Percentiles rank a stretch among this genome's conserved stretches.
phyloP scores from a whole-genome alignment of 345 rosid genomes.

The Euphorbia lathyris region DNA sequence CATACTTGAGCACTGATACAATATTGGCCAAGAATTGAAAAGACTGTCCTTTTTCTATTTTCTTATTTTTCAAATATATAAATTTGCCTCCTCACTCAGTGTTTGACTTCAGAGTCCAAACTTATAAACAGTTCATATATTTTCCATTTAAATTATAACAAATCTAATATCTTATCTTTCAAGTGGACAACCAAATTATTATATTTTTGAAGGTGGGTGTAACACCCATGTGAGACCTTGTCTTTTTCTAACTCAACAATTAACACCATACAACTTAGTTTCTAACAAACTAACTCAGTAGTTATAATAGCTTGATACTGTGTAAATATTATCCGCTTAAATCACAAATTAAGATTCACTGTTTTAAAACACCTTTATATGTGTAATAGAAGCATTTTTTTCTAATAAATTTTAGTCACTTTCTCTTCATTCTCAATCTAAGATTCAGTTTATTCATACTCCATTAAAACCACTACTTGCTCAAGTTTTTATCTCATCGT shows the following conservation, averaged over 20 bases:
- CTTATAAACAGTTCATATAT: not conserved
- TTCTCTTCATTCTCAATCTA: no score
- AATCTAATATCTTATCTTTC: conserved; percentile 6
- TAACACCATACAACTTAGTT: conserved; percentile 3
- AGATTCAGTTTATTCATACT: no score
- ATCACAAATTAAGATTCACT: no score
- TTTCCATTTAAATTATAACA: conserved; percentile 13
- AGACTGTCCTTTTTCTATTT: not conserved
- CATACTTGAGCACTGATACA: conserved; percentile 28
- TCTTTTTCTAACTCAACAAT: conserved; percentile 33
- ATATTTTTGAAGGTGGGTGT: conserved; percentile 40
- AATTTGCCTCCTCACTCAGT: conserved; percentile 10
- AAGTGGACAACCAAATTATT: conserved; percentile 65
- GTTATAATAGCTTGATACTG: no score
- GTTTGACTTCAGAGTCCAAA: conserved; percentile 34
- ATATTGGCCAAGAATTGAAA: conserved; percentile 17
- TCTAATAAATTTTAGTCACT: no score
- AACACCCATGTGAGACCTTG: conserved; percentile 32
- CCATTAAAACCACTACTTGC: no score
- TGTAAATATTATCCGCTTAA: no score
- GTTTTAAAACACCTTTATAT: no score
- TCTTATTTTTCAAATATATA: conserved; percentile 14
- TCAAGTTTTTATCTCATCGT: no score
- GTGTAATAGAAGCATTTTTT: no score
- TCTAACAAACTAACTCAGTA: not conserved